Evolutionary conservation across 2,329 filamentous ascomycete genomes (phyloP).

Genomic region (Fusarium torulosum): DNA sequence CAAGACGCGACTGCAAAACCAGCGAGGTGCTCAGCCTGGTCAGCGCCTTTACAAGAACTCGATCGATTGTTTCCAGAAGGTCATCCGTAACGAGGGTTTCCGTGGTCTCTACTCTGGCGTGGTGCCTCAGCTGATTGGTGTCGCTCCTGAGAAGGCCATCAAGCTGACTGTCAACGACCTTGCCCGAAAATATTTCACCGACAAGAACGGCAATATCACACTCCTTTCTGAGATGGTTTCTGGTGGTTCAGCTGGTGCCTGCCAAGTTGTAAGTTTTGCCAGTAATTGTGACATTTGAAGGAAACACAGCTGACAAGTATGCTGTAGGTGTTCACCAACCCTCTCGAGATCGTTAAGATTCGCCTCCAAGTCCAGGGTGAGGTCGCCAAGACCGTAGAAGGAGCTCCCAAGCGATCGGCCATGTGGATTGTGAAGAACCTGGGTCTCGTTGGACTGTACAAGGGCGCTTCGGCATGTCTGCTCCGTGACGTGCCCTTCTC

Average conservation of each 20-base stretch:
- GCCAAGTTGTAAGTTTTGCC: conserved; percentile 86
- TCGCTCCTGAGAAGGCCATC: conserved; percentile 99
- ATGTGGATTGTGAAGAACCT: conserved; percentile 98
- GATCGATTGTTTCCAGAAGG: conserved; percentile 92
- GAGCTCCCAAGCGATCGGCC: conserved; percentile 86
- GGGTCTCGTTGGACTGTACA: conserved; percentile 94
- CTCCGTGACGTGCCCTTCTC: conserved; percentile 98
- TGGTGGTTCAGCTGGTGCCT: conserved; percentile 89
- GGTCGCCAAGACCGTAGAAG: conserved; percentile 87
- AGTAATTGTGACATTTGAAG: background rate
- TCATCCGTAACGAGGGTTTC: conserved; percentile 91
- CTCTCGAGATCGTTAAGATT: conserved; percentile 99
- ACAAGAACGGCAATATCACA: conserved; percentile 81
- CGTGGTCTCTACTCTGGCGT: conserved; percentile 94
- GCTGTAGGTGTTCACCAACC: conserved; percentile 90
- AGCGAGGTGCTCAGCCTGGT: conserved; percentile 84
- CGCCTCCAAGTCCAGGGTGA: conserved; percentile 97
- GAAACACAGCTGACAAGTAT: conserved; percentile 13
- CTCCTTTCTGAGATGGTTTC: conserved; percentile 81
- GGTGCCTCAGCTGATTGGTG: conserved; percentile 92
- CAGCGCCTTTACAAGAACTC: conserved; percentile 97
- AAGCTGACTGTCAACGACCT: conserved; percentile 99
- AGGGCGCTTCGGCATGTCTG: conserved; percentile 93
- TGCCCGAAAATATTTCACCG: conserved; percentile 80
- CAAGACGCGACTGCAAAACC: conserved; percentile 99